Percentiles rank a stretch among this genome's conserved stretches.
phyloP scores from a whole-genome alignment of 139 green algal species.

The Coelastrella sp. region DNA sequence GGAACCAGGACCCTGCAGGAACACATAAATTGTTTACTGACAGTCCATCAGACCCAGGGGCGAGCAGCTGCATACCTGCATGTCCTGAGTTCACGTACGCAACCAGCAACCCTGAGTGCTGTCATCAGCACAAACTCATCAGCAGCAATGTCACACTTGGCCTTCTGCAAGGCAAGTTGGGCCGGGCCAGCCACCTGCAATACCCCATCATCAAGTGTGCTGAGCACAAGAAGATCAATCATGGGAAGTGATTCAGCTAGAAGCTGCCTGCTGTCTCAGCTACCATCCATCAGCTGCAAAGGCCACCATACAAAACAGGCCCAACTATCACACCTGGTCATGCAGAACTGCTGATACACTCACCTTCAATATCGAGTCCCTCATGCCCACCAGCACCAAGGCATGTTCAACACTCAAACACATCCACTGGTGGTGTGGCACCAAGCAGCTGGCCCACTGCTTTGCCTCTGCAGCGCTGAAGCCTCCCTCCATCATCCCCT shows the following conservation, averaged over 20 bases:
- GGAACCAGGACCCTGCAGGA: no score
- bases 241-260: background rate
- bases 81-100: background rate
- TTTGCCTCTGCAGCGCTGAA: background rate
- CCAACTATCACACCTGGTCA: no score
- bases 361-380: constrained; percentile 38
- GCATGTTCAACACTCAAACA: constrained; percentile 41
- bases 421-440: constrained; percentile 44
- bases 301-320: no score
- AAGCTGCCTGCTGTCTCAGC: background rate
- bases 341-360: background rate
- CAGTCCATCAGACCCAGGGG: background rate
- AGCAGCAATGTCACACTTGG: constrained; percentile 18
- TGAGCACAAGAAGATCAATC: background rate
- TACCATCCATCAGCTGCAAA: background rate
- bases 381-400: constrained; percentile 13
- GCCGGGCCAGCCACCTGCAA: constrained; percentile 29
- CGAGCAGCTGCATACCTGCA: background rate
- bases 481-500: constrained; percentile 17
- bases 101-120: constrained; percentile 27
- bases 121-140: constrained; percentile 43
- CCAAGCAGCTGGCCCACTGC: constrained; percentile 23
- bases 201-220: background rate
- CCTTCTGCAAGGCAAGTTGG: background rate
- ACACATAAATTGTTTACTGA: background rate